phyloP scores from a whole-genome alignment of 2,329 filamentous ascomycete species.

The Scedosporium dehoogii region DNA sequence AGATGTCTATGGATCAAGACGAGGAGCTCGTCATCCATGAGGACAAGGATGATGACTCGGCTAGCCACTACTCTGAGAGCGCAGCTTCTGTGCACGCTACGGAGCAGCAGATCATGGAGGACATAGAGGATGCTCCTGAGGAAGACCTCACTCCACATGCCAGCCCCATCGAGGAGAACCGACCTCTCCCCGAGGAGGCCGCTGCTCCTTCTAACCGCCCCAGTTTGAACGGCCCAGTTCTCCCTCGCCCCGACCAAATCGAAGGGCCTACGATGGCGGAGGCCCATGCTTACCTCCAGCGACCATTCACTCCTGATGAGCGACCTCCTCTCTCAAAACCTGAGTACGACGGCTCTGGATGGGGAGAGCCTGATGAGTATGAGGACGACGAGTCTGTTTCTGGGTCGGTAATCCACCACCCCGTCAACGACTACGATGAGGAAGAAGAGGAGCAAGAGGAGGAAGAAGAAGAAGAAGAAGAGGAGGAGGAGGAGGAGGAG shows the following conservation, averaged over 20 bases:
- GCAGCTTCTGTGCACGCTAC: slow-evolving; percentile 15
- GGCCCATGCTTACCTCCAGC: slow-evolving; percentile 24
- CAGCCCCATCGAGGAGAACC: slow-evolving; percentile 4
- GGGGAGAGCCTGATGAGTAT: slow-evolving; percentile 38
- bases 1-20: slow-evolving; percentile 26
- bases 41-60: slow-evolving; percentile 24
- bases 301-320: slow-evolving; percentile 39
- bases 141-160: slow-evolving; percentile 17
- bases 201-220: slow-evolving; percentile 10
- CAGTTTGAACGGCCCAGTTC: slow-evolving; percentile 20
- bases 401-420: slow-evolving; percentile 81
- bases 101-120: slow-evolving; percentile 11
- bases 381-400: slow-evolving; percentile 58
- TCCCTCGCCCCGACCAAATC: slow-evolving; percentile 5
- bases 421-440: slow-evolving; percentile 36
- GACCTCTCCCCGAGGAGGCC: background rate
- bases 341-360: slow-evolving; percentile 54
- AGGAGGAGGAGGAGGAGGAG: slow-evolving; percentile 28
- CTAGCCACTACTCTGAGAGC: slow-evolving; percentile 24
- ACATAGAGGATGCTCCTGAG: slow-evolving; percentile 17
- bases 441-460: slow-evolving; percentile 19
- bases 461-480: slow-evolving; percentile 25
- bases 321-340: slow-evolving; percentile 38
- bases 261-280: slow-evolving; percentile 24
- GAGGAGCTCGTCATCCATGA: slow-evolving; percentile 43